phyloP scores from a whole-genome alignment of 805 yeast genomes.

The Saccharomycopsis sp. region DNA sequence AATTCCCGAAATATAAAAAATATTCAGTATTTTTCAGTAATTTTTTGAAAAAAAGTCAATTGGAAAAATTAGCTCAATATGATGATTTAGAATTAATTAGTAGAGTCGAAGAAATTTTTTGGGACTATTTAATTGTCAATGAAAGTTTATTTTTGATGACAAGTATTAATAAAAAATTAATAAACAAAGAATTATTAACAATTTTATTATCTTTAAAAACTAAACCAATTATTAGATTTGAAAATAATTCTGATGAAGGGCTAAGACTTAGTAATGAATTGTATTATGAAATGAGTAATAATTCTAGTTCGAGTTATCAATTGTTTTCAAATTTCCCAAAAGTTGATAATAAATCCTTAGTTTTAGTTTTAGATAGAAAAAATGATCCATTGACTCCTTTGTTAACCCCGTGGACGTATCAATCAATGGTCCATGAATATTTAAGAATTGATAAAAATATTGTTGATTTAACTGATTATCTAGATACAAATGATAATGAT shows the following conservation, averaged over 20 bases:
- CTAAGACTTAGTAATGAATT: conserved; percentile 62
- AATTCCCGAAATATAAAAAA: conserved; percentile 65
- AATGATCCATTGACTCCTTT: conserved; percentile 93
- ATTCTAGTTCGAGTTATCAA: conserved; percentile 4
- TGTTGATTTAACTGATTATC: conserved; percentile 51
- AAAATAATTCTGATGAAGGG: conserved; percentile 55
- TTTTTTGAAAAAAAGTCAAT: conserved; percentile 57
- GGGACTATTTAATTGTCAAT: conserved; percentile 71
- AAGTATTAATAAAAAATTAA: neutral
- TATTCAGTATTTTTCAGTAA: conserved; percentile 78
- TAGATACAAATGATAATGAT: conserved; percentile 18
- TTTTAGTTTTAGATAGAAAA: conserved; percentile 71
- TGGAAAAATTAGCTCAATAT: conserved; percentile 82
- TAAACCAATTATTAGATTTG: conserved; percentile 74
- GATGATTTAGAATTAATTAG: conserved; percentile 78
- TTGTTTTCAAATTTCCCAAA: conserved; percentile 32
- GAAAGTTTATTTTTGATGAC: conserved; percentile 41
- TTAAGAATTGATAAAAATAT: conserved; percentile 75
- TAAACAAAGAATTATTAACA: conserved; percentile 21
- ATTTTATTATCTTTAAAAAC: conserved; percentile 59
- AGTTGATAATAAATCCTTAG: conserved; percentile 58
- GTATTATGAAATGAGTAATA: conserved; percentile 42
- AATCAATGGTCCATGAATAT: conserved; percentile 92
- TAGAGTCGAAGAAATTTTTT: conserved; percentile 73
- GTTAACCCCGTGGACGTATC: conserved; percentile 94